phyloP scores from a whole-genome alignment of 2,329 filamentous ascomycete species.

The Chalara sp. region DNA sequence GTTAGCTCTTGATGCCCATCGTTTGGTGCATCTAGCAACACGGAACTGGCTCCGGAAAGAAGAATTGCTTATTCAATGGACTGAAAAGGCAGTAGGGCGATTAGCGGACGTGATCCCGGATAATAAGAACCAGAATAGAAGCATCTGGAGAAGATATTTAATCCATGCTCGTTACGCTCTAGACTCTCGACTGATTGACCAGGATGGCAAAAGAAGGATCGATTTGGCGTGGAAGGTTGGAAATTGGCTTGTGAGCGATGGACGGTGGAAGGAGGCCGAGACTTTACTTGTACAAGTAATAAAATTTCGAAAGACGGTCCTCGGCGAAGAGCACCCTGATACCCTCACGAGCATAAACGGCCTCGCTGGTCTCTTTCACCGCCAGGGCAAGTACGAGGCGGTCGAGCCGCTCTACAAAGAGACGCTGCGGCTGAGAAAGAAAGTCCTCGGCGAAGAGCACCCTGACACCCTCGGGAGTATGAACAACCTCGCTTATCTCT shows the following conservation, averaged over 20 bases:
- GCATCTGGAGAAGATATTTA: slow-evolving; percentile 7
- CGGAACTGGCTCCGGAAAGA: background rate
- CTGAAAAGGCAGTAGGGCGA: slow-evolving; percentile 2
- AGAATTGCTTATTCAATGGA: slow-evolving; percentile 1
- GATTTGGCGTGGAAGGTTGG: background rate
- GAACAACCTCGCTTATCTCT: background rate
- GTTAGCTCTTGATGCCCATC: background rate
- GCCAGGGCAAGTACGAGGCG: background rate
- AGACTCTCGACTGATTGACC: background rate
- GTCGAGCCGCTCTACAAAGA: no score
- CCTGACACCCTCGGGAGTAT: background rate
- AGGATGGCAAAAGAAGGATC: background rate
- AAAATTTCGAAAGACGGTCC: background rate
- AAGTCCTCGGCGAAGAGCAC: background rate
- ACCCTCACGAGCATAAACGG: background rate
- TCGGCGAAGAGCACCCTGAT: background rate
- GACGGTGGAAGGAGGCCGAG: slow-evolving; percentile 6
- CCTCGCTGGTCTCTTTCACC: no score
- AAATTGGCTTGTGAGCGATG: background rate
- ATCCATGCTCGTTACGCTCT: background rate
- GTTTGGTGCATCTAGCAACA: slow-evolving; percentile 5
- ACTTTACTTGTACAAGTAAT: background rate
- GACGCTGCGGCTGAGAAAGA: slow-evolving; percentile 11
- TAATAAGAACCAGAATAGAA: slow-evolving; percentile 5
- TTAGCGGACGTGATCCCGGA: slow-evolving; percentile 6